These are phyloP conservation scores for Shiraia sp. DNA, from an alignment of 2,329 filamentous ascomycete genomes.

Conservation along the genomic window DNA sequence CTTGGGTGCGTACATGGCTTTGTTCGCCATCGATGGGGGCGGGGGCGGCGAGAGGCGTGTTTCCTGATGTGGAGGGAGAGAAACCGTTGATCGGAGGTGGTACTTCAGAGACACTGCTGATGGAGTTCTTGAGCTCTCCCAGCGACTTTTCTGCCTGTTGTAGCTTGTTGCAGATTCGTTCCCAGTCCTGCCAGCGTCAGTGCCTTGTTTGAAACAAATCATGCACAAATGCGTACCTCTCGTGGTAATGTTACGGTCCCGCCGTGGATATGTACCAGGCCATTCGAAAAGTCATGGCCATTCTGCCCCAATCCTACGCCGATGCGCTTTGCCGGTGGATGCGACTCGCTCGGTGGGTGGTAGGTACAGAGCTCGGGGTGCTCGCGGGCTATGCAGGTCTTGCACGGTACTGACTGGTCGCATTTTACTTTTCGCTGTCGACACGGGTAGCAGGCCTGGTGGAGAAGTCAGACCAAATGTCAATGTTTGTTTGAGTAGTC, in stretches of 20 bases:
- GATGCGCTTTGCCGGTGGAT: slow-evolving; percentile 46
- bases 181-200: slow-evolving; percentile 48
- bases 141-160: slow-evolving; percentile 53
- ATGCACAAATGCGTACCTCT: slow-evolving; percentile 28
- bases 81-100: slow-evolving; percentile 39
- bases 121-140: slow-evolving; percentile 48
- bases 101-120: slow-evolving; percentile 43
- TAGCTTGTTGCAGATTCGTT: slow-evolving; percentile 53
- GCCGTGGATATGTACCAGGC: slow-evolving; percentile 44
- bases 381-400: slow-evolving; percentile 55
- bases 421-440: slow-evolving; percentile 53
- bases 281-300: slow-evolving; percentile 44
- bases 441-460: slow-evolving; percentile 55
- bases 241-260: slow-evolving; percentile 47
- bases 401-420: slow-evolving; percentile 53
- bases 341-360: slow-evolving; percentile 45
- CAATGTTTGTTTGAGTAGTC: too few relatives aligned
- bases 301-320: slow-evolving; percentile 39
- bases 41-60: slow-evolving; percentile 39
- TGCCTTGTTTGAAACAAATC: not conserved
- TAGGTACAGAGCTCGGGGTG: slow-evolving; percentile 56
- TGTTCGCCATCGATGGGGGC: slow-evolving; percentile 43
- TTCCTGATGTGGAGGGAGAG: slow-evolving; percentile 34
- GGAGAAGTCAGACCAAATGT: slow-evolving; percentile 23
- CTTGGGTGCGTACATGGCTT: slow-evolving; percentile 54